Conservation (phyloP, 2,329 filamentous ascomycete genomes). For the Allantophomopsis cytisporea region DNA sequence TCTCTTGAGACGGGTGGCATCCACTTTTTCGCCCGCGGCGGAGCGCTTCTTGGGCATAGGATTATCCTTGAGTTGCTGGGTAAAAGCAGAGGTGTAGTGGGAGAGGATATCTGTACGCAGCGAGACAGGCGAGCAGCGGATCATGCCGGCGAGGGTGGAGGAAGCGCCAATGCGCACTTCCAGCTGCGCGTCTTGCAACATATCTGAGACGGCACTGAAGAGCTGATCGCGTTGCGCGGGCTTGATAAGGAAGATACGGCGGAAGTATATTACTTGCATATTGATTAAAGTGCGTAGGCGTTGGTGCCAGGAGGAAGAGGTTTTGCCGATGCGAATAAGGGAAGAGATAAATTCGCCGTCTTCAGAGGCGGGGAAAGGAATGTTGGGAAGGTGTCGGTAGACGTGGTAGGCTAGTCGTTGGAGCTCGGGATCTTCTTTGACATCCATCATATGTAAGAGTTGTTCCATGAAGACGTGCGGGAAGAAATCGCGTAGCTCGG, state of each 20-base stretch:
- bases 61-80: conserved; percentile 62
- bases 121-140: conserved; percentile 75
- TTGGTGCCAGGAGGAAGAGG: conserved; percentile 85
- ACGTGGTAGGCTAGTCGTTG: conserved; percentile 93
- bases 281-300: conserved; percentile 89
- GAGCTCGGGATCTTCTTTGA: conserved; percentile 94
- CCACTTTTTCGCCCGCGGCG: conserved; percentile 57
- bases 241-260: conserved; percentile 78
- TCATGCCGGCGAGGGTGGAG: conserved; percentile 91
- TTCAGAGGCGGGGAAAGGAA: conserved; percentile 79
- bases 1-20: conserved; percentile 65
- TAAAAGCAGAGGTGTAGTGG: conserved; percentile 67
- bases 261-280: conserved; percentile 98
- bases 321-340: conserved; percentile 77
- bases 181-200: conserved; percentile 83
- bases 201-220: conserved; percentile 86
- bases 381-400: conserved; percentile 90
- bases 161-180: conserved; percentile 92
- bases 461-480: conserved; percentile 80
- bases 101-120: conserved; percentile 70
- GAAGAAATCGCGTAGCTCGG: conserved; percentile 82
- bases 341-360: conserved; percentile 74
- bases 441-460: conserved; percentile 98
- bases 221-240: conserved; percentile 62
- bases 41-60: conserved; percentile 68